Evolutionary conservation across 169 alveolate species (phyloP).

Genomic region (Toxoplasma gondii): DNA sequence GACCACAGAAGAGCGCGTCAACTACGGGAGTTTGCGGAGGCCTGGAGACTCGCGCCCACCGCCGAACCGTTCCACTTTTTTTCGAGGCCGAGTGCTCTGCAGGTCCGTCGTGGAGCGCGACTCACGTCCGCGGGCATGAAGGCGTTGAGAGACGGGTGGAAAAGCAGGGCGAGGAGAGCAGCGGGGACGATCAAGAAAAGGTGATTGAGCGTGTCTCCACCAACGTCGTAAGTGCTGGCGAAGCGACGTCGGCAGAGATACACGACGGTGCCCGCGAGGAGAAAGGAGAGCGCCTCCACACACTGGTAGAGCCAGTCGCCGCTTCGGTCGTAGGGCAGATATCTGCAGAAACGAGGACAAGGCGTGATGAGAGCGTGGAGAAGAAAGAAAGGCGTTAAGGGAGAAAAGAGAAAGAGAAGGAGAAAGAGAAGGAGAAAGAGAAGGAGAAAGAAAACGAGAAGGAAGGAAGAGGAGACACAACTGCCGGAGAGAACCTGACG

Average conservation of each 20-base stretch:
- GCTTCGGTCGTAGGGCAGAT: conserved; percentile 92
- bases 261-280: conserved; percentile 83
- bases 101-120: background rate
- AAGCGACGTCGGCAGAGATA: conserved; percentile 83
- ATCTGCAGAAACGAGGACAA: conserved; percentile 64
- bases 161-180: conserved; percentile 84
- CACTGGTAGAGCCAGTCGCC: conserved; percentile 95
- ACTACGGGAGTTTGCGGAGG: too few relatives aligned
- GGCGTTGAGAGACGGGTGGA: conserved; percentile 92
- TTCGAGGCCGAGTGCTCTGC: background rate
- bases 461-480: too few relatives aligned
- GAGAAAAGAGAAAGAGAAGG: background rate
- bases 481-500: background rate
- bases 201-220: conserved; percentile 83
- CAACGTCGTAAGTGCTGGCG: conserved; percentile 84
- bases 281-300: conserved; percentile 86
- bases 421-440: background rate
- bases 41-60: too few relatives aligned
- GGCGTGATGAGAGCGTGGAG: background rate
- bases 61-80: too few relatives aligned
- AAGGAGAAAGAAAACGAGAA: background rate
- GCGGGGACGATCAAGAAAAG: conserved; percentile 83
- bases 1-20: too few relatives aligned
- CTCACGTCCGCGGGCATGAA: conserved; percentile 86
- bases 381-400: background rate